Evolutionary conservation across 768 basidiomycete species (phyloP).

Genomic region (Floccularia luteovirens): DNA sequence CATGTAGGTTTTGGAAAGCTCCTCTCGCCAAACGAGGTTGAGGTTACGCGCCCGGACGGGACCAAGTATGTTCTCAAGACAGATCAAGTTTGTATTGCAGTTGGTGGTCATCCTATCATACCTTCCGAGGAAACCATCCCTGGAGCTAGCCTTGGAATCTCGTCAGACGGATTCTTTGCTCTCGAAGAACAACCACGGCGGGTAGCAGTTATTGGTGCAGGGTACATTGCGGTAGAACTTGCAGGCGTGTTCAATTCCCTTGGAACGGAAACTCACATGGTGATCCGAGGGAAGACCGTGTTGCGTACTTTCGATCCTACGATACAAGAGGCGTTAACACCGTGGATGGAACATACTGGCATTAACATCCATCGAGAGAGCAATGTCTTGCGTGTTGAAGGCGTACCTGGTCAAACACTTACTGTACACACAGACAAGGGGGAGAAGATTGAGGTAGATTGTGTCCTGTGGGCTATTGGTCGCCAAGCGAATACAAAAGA

Average conservation of each 20-base stretch:
- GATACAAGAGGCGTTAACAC: conserved; percentile 75
- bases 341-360: conserved; percentile 95
- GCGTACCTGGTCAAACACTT: conserved; percentile 61
- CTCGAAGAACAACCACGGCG: conserved; percentile 86
- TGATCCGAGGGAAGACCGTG: conserved; percentile 87
- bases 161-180: conserved; percentile 95
- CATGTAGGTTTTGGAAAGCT: conserved; percentile 76
- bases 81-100: conserved; percentile 77
- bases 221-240: conserved; percentile 97
- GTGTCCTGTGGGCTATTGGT: conserved; percentile 92
- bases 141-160: conserved; percentile 84
- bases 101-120: conserved; percentile 77
- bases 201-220: conserved; percentile 92
- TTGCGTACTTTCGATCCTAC: conserved; percentile 89
- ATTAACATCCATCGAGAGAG: conserved; percentile 77
- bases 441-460: conserved; percentile 77
- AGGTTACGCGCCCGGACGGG: conserved; percentile 60
- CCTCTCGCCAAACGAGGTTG: conserved; percentile 57
- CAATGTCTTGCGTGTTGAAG: conserved; percentile 70
- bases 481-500: conserved; percentile 72
- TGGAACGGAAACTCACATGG: conserved; percentile 84
- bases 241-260: conserved; percentile 91
- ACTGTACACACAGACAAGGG: conserved; percentile 74
- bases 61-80: conserved; percentile 70
- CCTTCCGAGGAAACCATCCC: conserved; percentile 78